A percentile compares a stretch with the other conserved stretches of the same genome.
Conservation (phyloP, 176 grass and related monocot species). For the Triticum timopheevii region DNA sequence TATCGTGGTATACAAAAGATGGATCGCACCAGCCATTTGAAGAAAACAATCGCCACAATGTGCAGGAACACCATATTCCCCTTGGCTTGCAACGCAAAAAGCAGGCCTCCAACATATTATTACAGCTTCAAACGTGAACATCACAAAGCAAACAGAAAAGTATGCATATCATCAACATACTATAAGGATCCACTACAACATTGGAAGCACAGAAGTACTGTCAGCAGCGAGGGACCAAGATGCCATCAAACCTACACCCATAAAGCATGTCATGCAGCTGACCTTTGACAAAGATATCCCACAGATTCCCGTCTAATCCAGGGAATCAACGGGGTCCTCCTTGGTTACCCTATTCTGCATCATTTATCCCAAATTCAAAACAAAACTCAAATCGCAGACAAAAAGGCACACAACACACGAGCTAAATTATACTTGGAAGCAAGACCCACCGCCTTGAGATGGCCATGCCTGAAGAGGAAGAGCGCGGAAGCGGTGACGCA, state of each 20-base stretch:
- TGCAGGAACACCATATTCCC: constrained; percentile 48
- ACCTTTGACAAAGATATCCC: constrained; percentile 66
- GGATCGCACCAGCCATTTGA: constrained; percentile 86
- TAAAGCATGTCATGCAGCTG: constrained; percentile 65
- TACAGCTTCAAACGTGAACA: neutral
- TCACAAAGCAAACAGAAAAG: neutral
- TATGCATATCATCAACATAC: constrained; percentile 54
- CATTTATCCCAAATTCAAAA: neutral
- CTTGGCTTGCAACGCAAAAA: constrained; percentile 37
- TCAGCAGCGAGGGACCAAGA: constrained; percentile 49
- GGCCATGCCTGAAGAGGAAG: constrained; percentile 62
- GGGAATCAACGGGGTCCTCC: constrained; percentile 53
- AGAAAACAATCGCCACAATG: constrained; percentile 59
- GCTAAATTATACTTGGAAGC: neutral
- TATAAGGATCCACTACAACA: constrained; percentile 83
- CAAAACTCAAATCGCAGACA: neutral
- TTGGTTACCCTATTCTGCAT: constrained; percentile 62
- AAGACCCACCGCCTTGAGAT: constrained; percentile 54
- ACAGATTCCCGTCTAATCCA: constrained; percentile 68
- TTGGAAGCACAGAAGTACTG: constrained; percentile 57
- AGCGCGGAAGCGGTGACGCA: constrained; percentile 49
- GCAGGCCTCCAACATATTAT: neutral
- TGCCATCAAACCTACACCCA: constrained; percentile 72
- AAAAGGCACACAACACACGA: neutral
- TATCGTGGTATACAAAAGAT: constrained; percentile 37